Base-by-base conservation (phyloP, 2,329 filamentous ascomycete genomes). In the Sporothrix inflata region DNA sequence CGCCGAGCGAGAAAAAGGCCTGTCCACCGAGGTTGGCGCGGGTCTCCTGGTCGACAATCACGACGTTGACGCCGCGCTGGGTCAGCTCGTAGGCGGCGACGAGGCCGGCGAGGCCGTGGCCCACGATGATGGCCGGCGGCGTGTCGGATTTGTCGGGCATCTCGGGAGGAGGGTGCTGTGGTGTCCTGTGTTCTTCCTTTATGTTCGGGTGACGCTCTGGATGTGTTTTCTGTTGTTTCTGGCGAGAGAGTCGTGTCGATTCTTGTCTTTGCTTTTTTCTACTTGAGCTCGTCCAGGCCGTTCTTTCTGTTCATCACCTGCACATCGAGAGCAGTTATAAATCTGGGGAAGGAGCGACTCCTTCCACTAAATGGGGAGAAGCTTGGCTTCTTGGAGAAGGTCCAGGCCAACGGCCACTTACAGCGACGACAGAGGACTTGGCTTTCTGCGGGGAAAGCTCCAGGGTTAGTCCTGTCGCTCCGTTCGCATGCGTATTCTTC, bases 1-100 rank as follows among this genome's bases (percentile, higher is more conserved):
- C 88, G 45, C 88, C 88, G 0, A 90, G 84, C 3, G 88, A 90
- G 87, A 88, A 90, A 77, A 89, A 90, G 7, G 88, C 88, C 78
- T 90, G 88, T 2, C 88, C 88, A 73, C 88, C 88, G 11, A 90
- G 81, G 75, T 84, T 89, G 74, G 82, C 79, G 40, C 81, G 83
- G 72, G 85, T 86, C 77, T 90, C 88, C 77, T 90, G 88, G 79
- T 90, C 88, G 68, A 90, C 69, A 55, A 89, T 79, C 66, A 89
- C 73, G 47, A 82, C 82, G 2, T 83, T 84, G n/a, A 89, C 80
- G 68, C 82, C 80, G 73, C 82, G 85, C 76, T 84, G 80, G 16
- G 84, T 81, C 7, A 89, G 84, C 79, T 89, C 87, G 75, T 84
- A 87, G 57, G 87, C 87, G 3, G 88, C 86, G 21, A 89, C 87